A percentile compares a stretch with the other conserved stretches of the same genome.
Conservation (phyloP, 495 filamentous ascomycete species). For the Letharia columbiana region DNA sequence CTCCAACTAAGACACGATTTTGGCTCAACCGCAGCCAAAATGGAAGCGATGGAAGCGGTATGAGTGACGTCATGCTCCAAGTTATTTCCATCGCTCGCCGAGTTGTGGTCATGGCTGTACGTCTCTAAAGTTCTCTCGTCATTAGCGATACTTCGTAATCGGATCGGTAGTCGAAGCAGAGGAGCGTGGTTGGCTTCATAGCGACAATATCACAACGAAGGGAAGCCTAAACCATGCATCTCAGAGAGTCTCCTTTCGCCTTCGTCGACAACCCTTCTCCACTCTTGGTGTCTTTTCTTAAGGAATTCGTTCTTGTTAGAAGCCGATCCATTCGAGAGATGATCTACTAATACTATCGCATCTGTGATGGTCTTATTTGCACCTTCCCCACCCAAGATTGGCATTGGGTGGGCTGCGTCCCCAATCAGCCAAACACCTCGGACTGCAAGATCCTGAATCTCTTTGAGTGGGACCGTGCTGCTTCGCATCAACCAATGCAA, state of each 20-base stretch:
- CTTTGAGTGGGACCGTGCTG: constrained; percentile 9
- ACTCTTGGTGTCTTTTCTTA: constrained; percentile 23
- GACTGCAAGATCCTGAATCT: constrained; percentile 25
- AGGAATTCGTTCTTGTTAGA: constrained; percentile 23
- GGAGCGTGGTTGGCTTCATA: background rate
- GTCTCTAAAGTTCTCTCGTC: no score
- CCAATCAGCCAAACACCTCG: constrained; percentile 30
- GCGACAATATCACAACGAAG: background rate
- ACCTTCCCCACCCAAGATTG: constrained; percentile 35
- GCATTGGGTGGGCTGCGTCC: constrained; percentile 34
- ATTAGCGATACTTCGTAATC: background rate
- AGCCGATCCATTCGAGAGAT: constrained; percentile 17
- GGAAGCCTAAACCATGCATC: constrained; percentile 6
- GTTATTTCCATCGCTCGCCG: background rate
- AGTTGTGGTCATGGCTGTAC: background rate
- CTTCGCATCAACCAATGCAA: constrained; percentile 39
- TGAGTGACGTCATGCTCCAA: background rate
- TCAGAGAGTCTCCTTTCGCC: constrained; percentile 23
- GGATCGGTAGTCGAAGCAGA: background rate
- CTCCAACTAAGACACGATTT: background rate
- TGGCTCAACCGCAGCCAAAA: background rate
- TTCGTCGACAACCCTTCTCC: constrained; percentile 26
- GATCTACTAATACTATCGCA: constrained; percentile 31
- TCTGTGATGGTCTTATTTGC: constrained; percentile 35
- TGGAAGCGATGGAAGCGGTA: background rate